Conservation (phyloP, 2,329 filamentous ascomycete genomes). For the Aspergillus sp. region DNA sequence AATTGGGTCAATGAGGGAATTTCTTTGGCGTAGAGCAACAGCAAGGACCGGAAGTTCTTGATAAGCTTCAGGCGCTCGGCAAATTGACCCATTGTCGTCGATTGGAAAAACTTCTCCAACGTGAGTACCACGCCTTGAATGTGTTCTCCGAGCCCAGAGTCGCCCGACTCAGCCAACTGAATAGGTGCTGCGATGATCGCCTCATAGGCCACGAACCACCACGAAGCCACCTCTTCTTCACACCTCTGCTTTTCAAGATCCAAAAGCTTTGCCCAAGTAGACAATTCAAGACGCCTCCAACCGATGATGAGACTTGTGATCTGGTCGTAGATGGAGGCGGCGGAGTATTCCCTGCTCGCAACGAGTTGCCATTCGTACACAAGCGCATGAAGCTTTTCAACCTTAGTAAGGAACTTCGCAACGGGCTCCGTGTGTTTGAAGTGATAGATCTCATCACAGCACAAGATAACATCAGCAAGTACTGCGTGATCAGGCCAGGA, state of each 20-base stretch:
- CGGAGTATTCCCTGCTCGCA: conserved; percentile 76
- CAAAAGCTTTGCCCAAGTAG: conserved; percentile 86
- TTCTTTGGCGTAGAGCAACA: conserved; percentile 61
- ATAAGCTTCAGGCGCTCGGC: conserved; percentile 70
- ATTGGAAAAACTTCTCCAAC: conserved; percentile 74
- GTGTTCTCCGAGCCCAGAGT: conserved; percentile 63
- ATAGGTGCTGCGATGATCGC: conserved; percentile 76
- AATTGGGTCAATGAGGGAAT: conserved; percentile 60
- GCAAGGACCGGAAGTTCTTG: conserved; percentile 59
- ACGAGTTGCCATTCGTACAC: conserved; percentile 96
- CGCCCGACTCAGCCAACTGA: conserved; percentile 58
- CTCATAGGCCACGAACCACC: conserved; percentile 98
- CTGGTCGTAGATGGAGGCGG: conserved; percentile 68
- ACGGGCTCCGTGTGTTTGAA: conserved; percentile 79
- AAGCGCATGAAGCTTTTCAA: conserved; percentile 81
- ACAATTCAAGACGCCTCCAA: conserved; percentile 88
- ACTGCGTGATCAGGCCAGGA: conserved; percentile 73
- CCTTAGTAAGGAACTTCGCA: conserved; percentile 78
- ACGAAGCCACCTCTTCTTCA: conserved; percentile 74
- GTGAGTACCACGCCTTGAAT: conserved; percentile 69
- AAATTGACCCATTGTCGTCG: conserved; percentile 80
- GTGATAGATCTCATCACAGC: conserved; percentile 72
- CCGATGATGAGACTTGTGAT: conserved; percentile 78
- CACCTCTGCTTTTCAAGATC: conserved; percentile 79
- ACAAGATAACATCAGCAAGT: conserved; percentile 72